These are phyloP conservation scores for Hygrophila difformis DNA, from an alignment of 257 asterid species.

Conservation along the genomic window DNA sequence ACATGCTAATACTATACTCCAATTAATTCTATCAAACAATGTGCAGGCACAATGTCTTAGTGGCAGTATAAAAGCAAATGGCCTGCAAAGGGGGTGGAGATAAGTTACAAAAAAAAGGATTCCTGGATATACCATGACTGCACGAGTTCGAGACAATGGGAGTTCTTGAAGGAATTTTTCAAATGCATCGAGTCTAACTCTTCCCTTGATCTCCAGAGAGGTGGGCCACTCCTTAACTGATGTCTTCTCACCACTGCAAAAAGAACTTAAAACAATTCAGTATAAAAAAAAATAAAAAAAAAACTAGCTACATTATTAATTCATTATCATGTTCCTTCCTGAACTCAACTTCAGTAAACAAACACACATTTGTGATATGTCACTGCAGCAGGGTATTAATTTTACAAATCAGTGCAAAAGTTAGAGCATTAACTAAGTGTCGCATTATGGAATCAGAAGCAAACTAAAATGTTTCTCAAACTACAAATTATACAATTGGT, in stretches of 20 bases:
- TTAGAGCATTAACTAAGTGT: no score
- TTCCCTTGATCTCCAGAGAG: slow-evolving; percentile 87
- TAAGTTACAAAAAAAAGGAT: slow-evolving; percentile 40
- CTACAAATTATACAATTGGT: no score
- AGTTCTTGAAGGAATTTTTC: slow-evolving; percentile 87
- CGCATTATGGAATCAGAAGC: no score
- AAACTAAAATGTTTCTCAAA: no score
- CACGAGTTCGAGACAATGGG: slow-evolving; percentile 95
- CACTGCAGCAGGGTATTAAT: neutral
- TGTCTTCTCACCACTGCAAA: slow-evolving; percentile 82
- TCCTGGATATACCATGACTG: slow-evolving; percentile 98
- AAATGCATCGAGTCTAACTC: slow-evolving; percentile 89
- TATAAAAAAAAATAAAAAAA: neutral
- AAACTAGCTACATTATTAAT: no score
- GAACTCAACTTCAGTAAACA: neutral
- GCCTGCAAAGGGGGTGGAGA: slow-evolving; percentile 22
- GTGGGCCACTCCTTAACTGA: slow-evolving; percentile 71
- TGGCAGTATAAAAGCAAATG: slow-evolving; percentile 33
- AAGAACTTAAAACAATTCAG: slow-evolving; percentile 10
- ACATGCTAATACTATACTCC: slow-evolving; percentile 17
- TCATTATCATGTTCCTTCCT: neutral
- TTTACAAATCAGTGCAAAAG: no score
- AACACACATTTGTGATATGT: neutral
- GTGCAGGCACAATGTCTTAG: slow-evolving; percentile 21
- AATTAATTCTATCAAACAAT: slow-evolving; percentile 14